Conservation (phyloP, 306 rosid species). For the Inga oerstediana region DNA sequence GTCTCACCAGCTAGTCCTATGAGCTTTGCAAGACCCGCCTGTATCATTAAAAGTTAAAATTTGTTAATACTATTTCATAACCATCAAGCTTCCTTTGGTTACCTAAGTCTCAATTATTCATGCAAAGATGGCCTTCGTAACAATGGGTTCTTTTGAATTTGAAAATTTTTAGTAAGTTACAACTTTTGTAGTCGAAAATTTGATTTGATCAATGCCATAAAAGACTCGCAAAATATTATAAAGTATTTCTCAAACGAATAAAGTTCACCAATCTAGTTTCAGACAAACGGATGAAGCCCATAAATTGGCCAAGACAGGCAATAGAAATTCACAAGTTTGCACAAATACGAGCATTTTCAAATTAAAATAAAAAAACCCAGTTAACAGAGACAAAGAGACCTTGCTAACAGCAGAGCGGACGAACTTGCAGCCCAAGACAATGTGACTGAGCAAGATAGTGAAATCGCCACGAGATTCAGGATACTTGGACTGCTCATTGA, state of each 20-base stretch:
- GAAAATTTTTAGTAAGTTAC: background rate
- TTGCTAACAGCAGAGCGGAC: conserved; percentile 90
- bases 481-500: conserved; percentile 86
- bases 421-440: conserved; percentile 96
- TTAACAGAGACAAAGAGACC: conserved; percentile 36
- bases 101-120: conserved; percentile 10
- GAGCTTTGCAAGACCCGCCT: conserved; percentile 98
- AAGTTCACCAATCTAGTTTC: background rate
- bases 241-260: background rate
- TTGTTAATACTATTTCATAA: background rate
- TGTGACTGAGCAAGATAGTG: conserved; percentile 90
- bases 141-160: background rate
- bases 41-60: conserved; percentile 53
- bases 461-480: conserved; percentile 96
- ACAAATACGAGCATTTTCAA: background rate
- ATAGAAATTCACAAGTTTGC: background rate
- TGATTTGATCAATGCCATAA: background rate
- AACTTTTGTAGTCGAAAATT: background rate
- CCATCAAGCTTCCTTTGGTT: background rate
- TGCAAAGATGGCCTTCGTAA: background rate
- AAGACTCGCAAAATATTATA: background rate
- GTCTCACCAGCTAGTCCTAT: conserved; percentile 99
- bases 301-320: background rate
- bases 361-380: background rate
- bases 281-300: background rate